phyloP scores from a whole-genome alignment of 2,329 filamentous ascomycete species.

The Epichloe coenophiala region DNA sequence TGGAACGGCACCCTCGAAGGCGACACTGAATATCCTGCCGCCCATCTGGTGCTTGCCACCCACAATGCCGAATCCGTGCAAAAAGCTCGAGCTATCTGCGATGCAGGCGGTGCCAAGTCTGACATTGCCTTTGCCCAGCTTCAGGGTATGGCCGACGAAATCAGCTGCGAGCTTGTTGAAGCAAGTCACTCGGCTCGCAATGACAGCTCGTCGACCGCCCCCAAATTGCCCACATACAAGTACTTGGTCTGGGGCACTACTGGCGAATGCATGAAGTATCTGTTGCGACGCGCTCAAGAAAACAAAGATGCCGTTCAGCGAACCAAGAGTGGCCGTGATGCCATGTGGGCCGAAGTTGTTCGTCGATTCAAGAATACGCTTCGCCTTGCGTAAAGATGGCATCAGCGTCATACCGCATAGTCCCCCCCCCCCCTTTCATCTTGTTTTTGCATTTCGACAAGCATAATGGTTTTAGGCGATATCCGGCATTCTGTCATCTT shows the following conservation, averaged over 20 bases:
- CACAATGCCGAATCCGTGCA: slow-evolving; percentile 68
- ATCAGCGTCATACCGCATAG: background rate
- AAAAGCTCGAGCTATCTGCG: slow-evolving; percentile 37
- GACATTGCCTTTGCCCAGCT: slow-evolving; percentile 49
- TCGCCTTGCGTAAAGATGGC: slow-evolving; percentile 1
- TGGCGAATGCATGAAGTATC: slow-evolving; percentile 75
- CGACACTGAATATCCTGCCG: slow-evolving; percentile 36
- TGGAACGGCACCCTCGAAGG: slow-evolving; percentile 23
- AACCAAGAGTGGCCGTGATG: slow-evolving; percentile 47
- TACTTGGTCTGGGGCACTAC: slow-evolving; percentile 59
- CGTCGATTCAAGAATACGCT: slow-evolving; percentile 36
- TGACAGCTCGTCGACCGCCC: slow-evolving; percentile 13
- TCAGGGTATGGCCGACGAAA: slow-evolving; percentile 91
- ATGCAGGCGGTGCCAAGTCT: slow-evolving; percentile 26
- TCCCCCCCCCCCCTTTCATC: too few relatives aligned
- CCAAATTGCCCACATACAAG: slow-evolving; percentile 49
- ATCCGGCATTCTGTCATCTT: background rate
- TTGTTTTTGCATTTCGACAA: background rate
- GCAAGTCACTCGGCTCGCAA: slow-evolving; percentile 18
- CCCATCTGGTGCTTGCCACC: slow-evolving; percentile 61
- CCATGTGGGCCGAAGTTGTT: slow-evolving; percentile 48
- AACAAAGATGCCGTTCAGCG: slow-evolving; percentile 57
- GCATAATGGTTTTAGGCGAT: background rate
- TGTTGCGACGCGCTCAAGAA: slow-evolving; percentile 49
- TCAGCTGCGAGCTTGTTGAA: slow-evolving; percentile 51